Evolutionary conservation across 1,284 basidiomycete species (phyloP).

Genomic region (Heterobasidion occidentale): DNA sequence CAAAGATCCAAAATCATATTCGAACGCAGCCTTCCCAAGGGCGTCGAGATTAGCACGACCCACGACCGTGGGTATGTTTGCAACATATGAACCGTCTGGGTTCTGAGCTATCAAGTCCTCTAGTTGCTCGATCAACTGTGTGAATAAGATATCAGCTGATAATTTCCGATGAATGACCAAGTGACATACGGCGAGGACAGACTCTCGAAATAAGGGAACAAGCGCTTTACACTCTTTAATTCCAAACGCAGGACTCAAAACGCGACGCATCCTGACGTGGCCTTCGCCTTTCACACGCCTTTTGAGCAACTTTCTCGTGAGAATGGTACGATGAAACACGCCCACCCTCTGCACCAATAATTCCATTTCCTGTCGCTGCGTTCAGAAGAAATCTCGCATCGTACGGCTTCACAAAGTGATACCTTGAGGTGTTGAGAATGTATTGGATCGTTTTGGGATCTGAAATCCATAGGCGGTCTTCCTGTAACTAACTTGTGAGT

Average conservation of each 20-base stretch:
- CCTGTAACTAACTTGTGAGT: constrained; percentile 10
- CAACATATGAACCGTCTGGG: background rate
- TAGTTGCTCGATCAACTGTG: constrained; percentile 3
- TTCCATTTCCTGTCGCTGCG: background rate
- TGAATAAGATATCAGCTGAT: background rate
- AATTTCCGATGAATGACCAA: background rate
- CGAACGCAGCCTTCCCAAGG: constrained; percentile 16
- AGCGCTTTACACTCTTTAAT: background rate
- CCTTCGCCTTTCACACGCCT: constrained; percentile 11
- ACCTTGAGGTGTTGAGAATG: constrained; percentile 30
- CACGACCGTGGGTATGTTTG: constrained; percentile 10
- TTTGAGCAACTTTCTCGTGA: background rate
- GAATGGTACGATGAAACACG: background rate
- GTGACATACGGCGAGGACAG: background rate
- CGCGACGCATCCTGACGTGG: constrained; percentile 20
- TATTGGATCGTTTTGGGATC: constrained; percentile 36
- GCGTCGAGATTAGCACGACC: constrained; percentile 13
- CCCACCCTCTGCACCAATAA: constrained; percentile 2
- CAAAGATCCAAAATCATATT: constrained; percentile 15
- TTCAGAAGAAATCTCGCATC: constrained; percentile 6
- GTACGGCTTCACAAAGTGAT: constrained; percentile 28
- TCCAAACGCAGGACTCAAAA: constrained; percentile 12
- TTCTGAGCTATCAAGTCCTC: constrained; percentile 1
- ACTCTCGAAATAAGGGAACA: background rate
- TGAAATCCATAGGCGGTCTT: constrained; percentile 22